These are phyloP conservation scores for Sphaerulina musiva DNA, from an alignment of 2,329 filamentous ascomycete species.

Conservation along the genomic window DNA sequence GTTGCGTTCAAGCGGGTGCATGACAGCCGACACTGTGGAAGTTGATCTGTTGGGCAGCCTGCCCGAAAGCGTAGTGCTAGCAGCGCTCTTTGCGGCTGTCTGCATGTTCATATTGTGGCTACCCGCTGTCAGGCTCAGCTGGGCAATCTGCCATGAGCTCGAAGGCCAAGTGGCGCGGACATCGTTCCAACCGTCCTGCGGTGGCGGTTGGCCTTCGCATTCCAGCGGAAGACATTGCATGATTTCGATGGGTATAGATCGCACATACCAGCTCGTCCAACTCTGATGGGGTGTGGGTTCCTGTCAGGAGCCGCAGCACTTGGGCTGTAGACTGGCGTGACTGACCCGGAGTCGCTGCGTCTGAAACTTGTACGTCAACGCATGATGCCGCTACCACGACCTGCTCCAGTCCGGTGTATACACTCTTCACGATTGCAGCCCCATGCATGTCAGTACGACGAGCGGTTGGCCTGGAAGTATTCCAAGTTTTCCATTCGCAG, in stretches of 20 bases:
- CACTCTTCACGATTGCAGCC: constrained; percentile 1
- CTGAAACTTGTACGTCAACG: constrained; percentile 2
- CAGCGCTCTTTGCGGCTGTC: neutral
- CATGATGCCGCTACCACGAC: constrained; percentile 6
- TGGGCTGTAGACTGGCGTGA: neutral
- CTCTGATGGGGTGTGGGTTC: neutral
- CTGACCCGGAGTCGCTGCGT: neutral
- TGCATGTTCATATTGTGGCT: neutral
- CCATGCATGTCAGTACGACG: neutral
- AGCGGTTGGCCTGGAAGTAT: neutral
- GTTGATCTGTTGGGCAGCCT: neutral
- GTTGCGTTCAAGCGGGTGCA: too few relatives aligned
- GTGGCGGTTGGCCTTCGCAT: neutral
- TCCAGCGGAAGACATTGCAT: neutral
- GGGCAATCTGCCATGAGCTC: neutral
- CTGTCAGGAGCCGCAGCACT: neutral
- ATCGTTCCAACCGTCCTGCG: too few relatives aligned
- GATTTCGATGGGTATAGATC: neutral
- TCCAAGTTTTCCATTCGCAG: neutral
- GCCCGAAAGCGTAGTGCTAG: neutral
- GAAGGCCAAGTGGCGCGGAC: too few relatives aligned
- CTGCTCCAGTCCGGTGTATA: constrained; percentile 5
- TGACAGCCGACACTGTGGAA: too few relatives aligned
- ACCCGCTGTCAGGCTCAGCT: constrained; percentile 2
- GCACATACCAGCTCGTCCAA: neutral